phyloP scores from a whole-genome alignment of 768 basidiomycete genomes.

The Lactarius trivialis region DNA sequence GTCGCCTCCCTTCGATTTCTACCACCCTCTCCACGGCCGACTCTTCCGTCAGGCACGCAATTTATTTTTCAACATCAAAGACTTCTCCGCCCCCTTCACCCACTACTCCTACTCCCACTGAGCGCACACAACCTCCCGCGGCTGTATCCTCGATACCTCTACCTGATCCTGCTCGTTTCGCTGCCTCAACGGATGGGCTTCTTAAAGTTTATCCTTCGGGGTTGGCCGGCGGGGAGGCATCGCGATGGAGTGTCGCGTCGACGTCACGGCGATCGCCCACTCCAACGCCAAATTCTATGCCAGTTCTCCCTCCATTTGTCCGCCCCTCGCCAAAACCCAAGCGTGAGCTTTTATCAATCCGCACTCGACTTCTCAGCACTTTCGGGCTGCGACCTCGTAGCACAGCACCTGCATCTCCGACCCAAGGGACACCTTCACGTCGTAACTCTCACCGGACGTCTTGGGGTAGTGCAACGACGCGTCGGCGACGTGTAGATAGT shows the following conservation, averaged over 20 bases:
- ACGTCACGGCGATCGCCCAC: constrained; percentile 15
- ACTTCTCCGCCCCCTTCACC: constrained; percentile 14
- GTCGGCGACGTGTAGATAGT: constrained; percentile 14
- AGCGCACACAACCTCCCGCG: background rate
- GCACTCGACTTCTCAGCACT: constrained; percentile 22
- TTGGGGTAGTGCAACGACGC: constrained; percentile 15
- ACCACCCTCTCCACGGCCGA: constrained; percentile 22
- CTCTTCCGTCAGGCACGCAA: constrained; percentile 17
- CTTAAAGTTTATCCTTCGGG: constrained; percentile 21
- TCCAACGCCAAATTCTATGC: constrained; percentile 18
- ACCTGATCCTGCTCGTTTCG: background rate
- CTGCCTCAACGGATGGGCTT: constrained; percentile 8
- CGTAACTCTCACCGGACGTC: constrained; percentile 12
- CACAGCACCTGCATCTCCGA: constrained; percentile 12
- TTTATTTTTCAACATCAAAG: constrained; percentile 11
- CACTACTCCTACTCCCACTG: constrained; percentile 15
- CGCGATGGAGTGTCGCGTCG: constrained; percentile 23
- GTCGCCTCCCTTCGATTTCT: constrained; percentile 23
- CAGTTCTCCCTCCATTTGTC: constrained; percentile 3
- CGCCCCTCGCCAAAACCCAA: constrained; percentile 3
- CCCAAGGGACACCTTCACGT: background rate
- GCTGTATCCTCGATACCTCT: background rate
- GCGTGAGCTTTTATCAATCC: constrained; percentile 16
- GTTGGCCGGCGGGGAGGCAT: constrained; percentile 7
- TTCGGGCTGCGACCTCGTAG: constrained; percentile 17